Percentiles rank a stretch among this genome's conserved stretches.
Evolutionary conservation across 2,329 filamentous ascomycete genomes (phyloP).

Genomic region (Dothideomycetes sp.): DNA sequence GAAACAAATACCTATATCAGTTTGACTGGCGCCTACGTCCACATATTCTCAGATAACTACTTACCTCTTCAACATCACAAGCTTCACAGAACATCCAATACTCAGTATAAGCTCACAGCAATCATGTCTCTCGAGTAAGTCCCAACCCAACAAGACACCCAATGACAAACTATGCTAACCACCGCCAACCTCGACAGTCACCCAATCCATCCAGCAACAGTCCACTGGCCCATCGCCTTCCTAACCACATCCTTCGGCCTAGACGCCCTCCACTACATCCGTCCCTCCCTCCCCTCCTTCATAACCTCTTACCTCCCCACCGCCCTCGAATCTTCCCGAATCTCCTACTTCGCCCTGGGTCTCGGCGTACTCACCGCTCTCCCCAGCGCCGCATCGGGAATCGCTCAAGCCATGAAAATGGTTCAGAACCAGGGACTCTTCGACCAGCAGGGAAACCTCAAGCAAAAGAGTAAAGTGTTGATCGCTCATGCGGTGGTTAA

Average conservation of each 20-base stretch:
- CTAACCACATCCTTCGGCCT: conserved; percentile 33
- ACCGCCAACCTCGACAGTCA: conserved; percentile 23
- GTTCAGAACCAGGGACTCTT: conserved; percentile 36
- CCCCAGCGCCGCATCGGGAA: conserved; percentile 27
- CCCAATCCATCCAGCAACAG: conserved; percentile 31
- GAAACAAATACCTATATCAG: no score
- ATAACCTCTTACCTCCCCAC: conserved; percentile 27
- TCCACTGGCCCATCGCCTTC: conserved; percentile 42
- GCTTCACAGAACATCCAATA: neutral
- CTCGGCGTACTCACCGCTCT: conserved; percentile 30
- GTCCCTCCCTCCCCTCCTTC: conserved; percentile 23
- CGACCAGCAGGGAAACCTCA: conserved; percentile 28
- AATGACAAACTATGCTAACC: neutral
- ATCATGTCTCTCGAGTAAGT: conserved; percentile 14
- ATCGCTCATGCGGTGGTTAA: conserved; percentile 36
- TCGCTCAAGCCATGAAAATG: conserved; percentile 31
- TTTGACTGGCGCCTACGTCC: no score
- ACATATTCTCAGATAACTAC: neutral
- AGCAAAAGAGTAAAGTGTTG: conserved; percentile 33
- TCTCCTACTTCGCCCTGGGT: conserved; percentile 37
- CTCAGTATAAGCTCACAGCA: neutral
- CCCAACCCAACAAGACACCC: neutral
- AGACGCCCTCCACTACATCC: conserved; percentile 31
- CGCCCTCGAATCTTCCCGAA: conserved; percentile 29
- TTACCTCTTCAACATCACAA: neutral